A percentile compares a stretch with the other conserved stretches of the same genome.
Conservation (phyloP, 768 basidiomycete genomes). For the Pleurotus cornucopiae region DNA sequence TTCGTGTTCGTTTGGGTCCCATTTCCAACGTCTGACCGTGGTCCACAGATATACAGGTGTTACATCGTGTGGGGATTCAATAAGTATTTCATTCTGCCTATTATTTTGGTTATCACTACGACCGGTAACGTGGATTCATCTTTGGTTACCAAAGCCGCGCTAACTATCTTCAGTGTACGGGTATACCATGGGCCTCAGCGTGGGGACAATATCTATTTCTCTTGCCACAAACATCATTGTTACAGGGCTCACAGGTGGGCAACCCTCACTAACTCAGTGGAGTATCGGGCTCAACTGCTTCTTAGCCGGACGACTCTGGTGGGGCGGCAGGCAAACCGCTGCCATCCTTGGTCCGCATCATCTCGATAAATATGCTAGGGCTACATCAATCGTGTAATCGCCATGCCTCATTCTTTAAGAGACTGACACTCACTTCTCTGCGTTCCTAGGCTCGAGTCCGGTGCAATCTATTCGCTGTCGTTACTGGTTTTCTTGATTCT, state of each 20-base stretch:
- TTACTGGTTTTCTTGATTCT: background rate
- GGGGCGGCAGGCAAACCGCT: background rate
- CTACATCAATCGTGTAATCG: slow-evolving; percentile 1
- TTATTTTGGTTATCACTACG: background rate
- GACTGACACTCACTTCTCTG: background rate
- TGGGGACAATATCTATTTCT: slow-evolving; percentile 1
- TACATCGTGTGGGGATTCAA: slow-evolving; percentile 8
- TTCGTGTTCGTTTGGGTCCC: background rate
- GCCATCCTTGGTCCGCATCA: background rate
- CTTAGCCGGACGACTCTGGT: slow-evolving; percentile 4
- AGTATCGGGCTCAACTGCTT: background rate
- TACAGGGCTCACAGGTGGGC: slow-evolving; percentile 1
- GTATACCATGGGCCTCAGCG: slow-evolving; percentile 6
- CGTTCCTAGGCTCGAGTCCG: background rate
- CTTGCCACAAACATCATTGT: slow-evolving; percentile 4
- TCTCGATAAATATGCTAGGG: background rate
- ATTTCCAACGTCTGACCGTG: background rate
- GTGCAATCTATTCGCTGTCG: background rate
- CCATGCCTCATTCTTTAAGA: background rate
- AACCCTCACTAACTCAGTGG: background rate
- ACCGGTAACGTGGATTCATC: background rate
- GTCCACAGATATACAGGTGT: background rate
- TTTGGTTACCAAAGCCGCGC: too few relatives aligned
- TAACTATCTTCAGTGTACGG: background rate
- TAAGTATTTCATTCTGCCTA: slow-evolving; percentile 4